Base-by-base conservation (phyloP, 2,329 filamentous ascomycete genomes). In the Dichotomopilus funicola region DNA sequence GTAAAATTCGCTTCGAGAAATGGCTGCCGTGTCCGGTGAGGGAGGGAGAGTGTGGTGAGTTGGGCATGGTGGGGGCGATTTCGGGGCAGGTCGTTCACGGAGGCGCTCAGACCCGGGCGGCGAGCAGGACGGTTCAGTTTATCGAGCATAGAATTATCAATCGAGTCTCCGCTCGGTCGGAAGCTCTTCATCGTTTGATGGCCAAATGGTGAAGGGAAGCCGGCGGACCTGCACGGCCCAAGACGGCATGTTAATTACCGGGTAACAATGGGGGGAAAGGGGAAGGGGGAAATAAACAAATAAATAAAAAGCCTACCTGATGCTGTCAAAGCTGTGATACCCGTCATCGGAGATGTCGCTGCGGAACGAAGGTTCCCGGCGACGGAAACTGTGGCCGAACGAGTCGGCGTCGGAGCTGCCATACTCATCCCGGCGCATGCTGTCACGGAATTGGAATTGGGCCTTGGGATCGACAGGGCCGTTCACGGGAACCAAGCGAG, bases 61-160 rank as follows among this genome's bases (percentile, higher is more conserved):
- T 71, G 67, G 12, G 78, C 71, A 35, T 71, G 67, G 37, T 69
- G 63, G 12, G 66, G 64, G 10, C 73, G 69, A 43, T 71, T 68
- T 2, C 70, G 62, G 19, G 71, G 63, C 6, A 69, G 59, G 46
- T 77, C 74, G 53, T 67, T 71, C 27, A 72, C 61, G 1, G 75
- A 76, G 8, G 72, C 67, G 55, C 72, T 75, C 5, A 79, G 67
- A 4, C 71, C 68, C 8, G 76, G 75, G 49, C 72, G 72, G 11
- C 69, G 71, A 40, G 74, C 71, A 40, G 73, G 67, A 1, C 75
- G 72, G 55, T 81, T 74, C n/a, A 83, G 70, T 67, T 79, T 83
- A 66, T 78, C 79, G 57, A 81, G 75, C 64, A 82, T 73, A 51
- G 70, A 73, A 56, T 72, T 75, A 57, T 78, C 76, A 51, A 81